A percentile compares a stretch with the other conserved stretches of the same genome.
These are phyloP conservation scores for Krasilnikovozyma curviuscula DNA, from an alignment of 768 basidiomycete genomes.

Conservation along the genomic window DNA sequence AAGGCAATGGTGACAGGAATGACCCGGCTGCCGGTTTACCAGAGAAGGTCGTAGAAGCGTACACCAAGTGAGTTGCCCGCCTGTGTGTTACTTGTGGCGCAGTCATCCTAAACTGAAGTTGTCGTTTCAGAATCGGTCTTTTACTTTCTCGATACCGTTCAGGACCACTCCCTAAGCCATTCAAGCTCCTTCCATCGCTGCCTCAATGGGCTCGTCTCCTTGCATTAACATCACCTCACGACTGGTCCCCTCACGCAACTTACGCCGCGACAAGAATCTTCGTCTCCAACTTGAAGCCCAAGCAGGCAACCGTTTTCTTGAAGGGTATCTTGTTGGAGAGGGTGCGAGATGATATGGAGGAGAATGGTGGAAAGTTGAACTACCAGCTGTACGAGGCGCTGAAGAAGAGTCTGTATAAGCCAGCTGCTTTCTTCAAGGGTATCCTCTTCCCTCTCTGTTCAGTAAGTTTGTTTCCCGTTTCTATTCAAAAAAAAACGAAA, in stretches of 20 bases:
- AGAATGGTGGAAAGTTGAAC: constrained; percentile 61
- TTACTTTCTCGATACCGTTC: constrained; percentile 79
- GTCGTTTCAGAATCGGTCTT: constrained; percentile 47
- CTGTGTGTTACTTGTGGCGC: background rate
- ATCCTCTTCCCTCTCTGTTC: constrained; percentile 88
- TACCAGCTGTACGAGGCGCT: constrained; percentile 88
- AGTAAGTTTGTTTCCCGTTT: constrained; percentile 32
- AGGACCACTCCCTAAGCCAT: constrained; percentile 82
- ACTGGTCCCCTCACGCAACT: constrained; percentile 90
- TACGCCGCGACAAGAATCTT: constrained; percentile 86
- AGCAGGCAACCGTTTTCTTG: constrained; percentile 78
- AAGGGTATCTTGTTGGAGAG: constrained; percentile 79
- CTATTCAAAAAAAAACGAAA: background rate
- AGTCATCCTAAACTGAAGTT: background rate
- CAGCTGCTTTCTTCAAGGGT: constrained; percentile 95
- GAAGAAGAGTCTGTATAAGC: constrained; percentile 83
- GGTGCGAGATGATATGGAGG: constrained; percentile 67
- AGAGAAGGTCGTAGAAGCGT: constrained; percentile 65
- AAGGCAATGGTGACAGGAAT: constrained; percentile 27
- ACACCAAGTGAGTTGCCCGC: constrained; percentile 55
- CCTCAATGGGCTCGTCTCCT: constrained; percentile 91
- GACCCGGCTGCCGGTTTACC: constrained; percentile 65
- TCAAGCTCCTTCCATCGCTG: constrained; percentile 93
- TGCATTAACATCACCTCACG: constrained; percentile 73
- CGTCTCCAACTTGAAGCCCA: constrained; percentile 88